Evolutionary conservation across 1,284 basidiomycete genomes (phyloP).

Genomic region (Tilletia walkeri): DNA sequence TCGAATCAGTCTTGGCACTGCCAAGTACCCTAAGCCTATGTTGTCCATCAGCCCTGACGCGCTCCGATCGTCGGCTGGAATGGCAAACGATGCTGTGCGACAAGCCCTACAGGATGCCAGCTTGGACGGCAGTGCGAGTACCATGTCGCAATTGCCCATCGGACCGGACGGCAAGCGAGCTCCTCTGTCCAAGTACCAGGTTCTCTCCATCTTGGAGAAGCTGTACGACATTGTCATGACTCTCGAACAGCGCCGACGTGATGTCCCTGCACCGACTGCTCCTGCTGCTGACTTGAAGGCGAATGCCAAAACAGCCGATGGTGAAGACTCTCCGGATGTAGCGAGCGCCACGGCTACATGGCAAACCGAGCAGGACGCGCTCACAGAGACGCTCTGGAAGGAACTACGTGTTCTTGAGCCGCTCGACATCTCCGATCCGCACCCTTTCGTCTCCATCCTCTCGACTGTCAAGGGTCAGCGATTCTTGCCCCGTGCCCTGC

Average conservation of each 20-base stretch:
- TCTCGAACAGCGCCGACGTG: constrained; percentile 80
- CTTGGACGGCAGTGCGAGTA: constrained; percentile 23
- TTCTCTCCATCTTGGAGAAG: constrained; percentile 76
- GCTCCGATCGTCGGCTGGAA: constrained; percentile 1
- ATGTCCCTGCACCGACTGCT: constrained; percentile 68
- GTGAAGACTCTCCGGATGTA: constrained; percentile 23
- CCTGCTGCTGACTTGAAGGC: constrained; percentile 56
- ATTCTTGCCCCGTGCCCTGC: constrained; percentile 80
- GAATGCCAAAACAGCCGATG: constrained; percentile 18
- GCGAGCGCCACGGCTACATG: constrained; percentile 20
- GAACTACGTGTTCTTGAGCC: constrained; percentile 82
- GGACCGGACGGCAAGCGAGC: constrained; percentile 53
- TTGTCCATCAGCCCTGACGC: not conserved
- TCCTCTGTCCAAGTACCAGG: constrained; percentile 73
- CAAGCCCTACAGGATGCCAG: constrained; percentile 46
- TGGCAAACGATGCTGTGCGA: constrained; percentile 43
- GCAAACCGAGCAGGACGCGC: constrained; percentile 32
- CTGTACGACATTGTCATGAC: constrained; percentile 81
- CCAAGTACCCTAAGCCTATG: constrained; percentile 89
- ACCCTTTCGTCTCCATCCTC: constrained; percentile 92
- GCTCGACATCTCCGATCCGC: constrained; percentile 89
- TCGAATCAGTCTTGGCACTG: constrained; percentile 83
- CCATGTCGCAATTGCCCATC: constrained; percentile 56
- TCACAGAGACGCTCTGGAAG: constrained; percentile 66
- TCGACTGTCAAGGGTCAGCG: constrained; percentile 88